A percentile compares a stretch with the other conserved stretches of the same genome.
Evolutionary conservation across 164 flowering plant genomes (phyloP).

Genomic region (Chloranthus sessilifolius): DNA sequence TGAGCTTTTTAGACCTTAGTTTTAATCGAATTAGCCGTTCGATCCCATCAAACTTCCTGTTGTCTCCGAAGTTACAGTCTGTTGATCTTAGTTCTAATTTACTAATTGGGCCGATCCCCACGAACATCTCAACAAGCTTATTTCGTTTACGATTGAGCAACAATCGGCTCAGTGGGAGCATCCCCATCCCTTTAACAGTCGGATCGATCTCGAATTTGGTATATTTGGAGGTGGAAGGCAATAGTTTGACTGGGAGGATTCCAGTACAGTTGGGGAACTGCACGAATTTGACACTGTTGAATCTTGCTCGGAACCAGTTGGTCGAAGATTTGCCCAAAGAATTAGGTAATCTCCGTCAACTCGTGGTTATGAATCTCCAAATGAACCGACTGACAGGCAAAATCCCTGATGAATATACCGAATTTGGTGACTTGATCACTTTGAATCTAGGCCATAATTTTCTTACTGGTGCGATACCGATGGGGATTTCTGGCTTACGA

Average conservation of each 20-base stretch:
- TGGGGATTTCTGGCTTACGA: constrained; percentile 28
- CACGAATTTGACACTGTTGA: constrained; percentile 38
- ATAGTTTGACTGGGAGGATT: constrained; percentile 38
- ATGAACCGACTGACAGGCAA: constrained; percentile 39
- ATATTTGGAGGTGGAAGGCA: constrained; percentile 60
- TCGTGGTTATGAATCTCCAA: constrained; percentile 50
- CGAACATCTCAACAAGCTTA: constrained; percentile 30
- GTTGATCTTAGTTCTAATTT: constrained; percentile 50
- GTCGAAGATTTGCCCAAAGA: constrained; percentile 37
- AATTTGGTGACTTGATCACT: constrained; percentile 22
- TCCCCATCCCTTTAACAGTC: constrained; percentile 25
- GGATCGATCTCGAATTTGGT: constrained; percentile 27
- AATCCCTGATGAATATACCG: constrained; percentile 37
- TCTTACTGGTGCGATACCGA: constrained; percentile 49
- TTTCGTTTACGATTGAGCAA: constrained; percentile 52
- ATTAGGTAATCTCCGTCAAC: constrained; percentile 40
- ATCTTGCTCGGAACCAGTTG: constrained; percentile 45
- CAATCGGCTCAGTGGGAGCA: constrained; percentile 38
- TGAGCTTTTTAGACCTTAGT: constrained; percentile 51
- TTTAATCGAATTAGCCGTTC: constrained; percentile 39
- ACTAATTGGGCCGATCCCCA: constrained; percentile 47
- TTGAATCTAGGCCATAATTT: constrained; percentile 54
- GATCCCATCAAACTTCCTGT: constrained; percentile 47
- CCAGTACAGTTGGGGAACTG: constrained; percentile 47
- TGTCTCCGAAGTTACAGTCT: constrained; percentile 27